These are phyloP conservation scores for Cystoderma amianthinum DNA, from an alignment of 768 basidiomycete genomes.

Conservation along the genomic window DNA sequence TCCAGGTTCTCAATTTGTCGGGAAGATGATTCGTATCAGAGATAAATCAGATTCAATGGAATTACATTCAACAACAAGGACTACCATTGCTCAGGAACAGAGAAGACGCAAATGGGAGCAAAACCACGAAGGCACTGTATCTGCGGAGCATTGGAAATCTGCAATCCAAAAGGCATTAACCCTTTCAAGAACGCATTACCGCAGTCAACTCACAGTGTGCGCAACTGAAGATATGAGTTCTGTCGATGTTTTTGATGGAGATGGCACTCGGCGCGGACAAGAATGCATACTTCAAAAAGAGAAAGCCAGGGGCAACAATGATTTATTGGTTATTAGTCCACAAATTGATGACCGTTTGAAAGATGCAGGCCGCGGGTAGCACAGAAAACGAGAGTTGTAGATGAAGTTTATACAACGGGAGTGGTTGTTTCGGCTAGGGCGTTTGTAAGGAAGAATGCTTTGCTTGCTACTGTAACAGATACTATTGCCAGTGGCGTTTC, in stretches of 20 bases:
- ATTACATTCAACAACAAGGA: constrained; percentile 33
- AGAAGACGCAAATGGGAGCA: not conserved
- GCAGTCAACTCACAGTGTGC: constrained; percentile 51
- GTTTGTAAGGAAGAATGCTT: not conserved
- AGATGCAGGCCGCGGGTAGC: constrained; percentile 34
- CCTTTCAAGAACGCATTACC: constrained; percentile 47
- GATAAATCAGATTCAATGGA: constrained; percentile 17
- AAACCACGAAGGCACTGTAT: constrained; percentile 12
- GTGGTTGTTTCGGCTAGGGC: not conserved
- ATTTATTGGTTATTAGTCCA: constrained; percentile 55
- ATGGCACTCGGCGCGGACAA: constrained; percentile 29
- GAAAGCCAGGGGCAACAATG: constrained; percentile 31
- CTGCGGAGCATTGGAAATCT: constrained; percentile 41
- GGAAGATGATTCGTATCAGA: constrained; percentile 43
- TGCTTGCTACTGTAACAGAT: no score
- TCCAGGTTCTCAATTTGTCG: constrained; percentile 64
- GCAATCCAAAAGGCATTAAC: constrained; percentile 31
- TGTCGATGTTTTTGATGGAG: constrained; percentile 71
- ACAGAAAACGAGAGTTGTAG: not conserved
- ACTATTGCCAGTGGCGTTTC: no score
- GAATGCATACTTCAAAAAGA: constrained; percentile 9
- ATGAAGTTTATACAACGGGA: not conserved
- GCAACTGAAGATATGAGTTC: constrained; percentile 69
- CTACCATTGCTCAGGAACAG: constrained; percentile 33
- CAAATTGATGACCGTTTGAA: constrained; percentile 61